A percentile compares a stretch with the other conserved stretches of the same genome.
Conservation (phyloP, 2,329 filamentous ascomycete species). For the Neonectria faginata region DNA sequence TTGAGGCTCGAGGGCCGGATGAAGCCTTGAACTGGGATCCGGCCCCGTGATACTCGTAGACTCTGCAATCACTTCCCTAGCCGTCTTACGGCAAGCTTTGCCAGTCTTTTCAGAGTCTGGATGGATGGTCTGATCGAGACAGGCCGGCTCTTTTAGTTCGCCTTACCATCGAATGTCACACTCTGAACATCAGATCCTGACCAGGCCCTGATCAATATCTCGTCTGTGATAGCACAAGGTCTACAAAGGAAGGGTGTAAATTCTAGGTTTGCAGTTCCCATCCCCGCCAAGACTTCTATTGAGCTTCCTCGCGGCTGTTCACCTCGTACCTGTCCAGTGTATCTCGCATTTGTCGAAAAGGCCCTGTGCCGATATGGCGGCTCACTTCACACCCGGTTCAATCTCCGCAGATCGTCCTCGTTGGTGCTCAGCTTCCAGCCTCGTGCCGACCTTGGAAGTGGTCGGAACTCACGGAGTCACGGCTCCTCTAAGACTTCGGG, state of each 20-base stretch:
- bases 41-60: slow-evolving; percentile 11
- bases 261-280: slow-evolving; percentile 4
- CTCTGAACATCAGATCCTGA: slow-evolving; percentile 18
- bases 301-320: slow-evolving; percentile 12
- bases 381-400: not conserved
- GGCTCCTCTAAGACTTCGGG: slow-evolving; percentile 6
- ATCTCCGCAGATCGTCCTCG: not conserved
- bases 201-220: slow-evolving; percentile 9
- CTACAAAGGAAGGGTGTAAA: not conserved
- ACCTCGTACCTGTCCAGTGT: slow-evolving; percentile 3
- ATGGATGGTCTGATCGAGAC: slow-evolving; percentile 26
- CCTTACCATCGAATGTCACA: slow-evolving; percentile 17
- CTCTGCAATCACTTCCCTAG: slow-evolving; percentile 5
- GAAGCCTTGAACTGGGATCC: slow-evolving; percentile 16
- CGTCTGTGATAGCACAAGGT: slow-evolving; percentile 6
- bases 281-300: slow-evolving; percentile 13
- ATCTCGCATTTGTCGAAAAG: not conserved
- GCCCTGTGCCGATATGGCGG: not conserved
- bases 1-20: not conserved
- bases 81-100: slow-evolving; percentile 14
- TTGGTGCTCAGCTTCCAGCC: slow-evolving; percentile 8
- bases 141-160: slow-evolving; percentile 7
- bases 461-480: not conserved
- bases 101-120: slow-evolving; percentile 3
- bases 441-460: not conserved